phyloP scores from a whole-genome alignment of 2,329 filamentous ascomycete species.

The Sporothrix brunneoviolacea region DNA sequence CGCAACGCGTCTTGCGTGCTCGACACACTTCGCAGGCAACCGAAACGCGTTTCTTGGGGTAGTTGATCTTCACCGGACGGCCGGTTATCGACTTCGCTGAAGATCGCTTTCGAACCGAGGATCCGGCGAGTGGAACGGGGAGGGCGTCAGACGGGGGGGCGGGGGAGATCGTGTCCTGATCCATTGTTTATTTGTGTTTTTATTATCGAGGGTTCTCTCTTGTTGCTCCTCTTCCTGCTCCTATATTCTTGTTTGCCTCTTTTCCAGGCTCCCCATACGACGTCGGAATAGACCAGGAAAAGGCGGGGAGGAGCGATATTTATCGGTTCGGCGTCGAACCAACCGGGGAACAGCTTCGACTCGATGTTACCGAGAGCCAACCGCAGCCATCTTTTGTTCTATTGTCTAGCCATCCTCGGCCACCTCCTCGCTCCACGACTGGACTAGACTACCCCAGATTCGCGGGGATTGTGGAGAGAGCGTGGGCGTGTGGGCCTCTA shows the following conservation, averaged over 20 bases:
- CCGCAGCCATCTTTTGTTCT: too few species aligned
- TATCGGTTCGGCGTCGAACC: background rate
- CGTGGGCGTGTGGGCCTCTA: too few species aligned
- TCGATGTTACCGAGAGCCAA: too few species aligned
- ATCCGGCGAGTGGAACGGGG: background rate
- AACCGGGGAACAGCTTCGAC: background rate
- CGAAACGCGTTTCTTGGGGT: conserved; percentile 20
- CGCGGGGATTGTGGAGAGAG: conserved; percentile 1
- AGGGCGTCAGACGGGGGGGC: background rate
- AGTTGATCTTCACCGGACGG: conserved; percentile 12
- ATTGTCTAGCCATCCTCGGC: too few species aligned
- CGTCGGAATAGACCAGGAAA: too few species aligned
- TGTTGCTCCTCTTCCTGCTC: background rate
- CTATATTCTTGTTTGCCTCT: background rate
- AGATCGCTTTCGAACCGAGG: background rate
- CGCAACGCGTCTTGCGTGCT: conserved; percentile 19
- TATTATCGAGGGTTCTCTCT: background rate
- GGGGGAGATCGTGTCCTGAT: background rate
- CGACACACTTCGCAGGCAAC: conserved; percentile 20
- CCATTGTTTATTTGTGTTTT: background rate
- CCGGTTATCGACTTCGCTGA: too few species aligned
- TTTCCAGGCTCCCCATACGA: background rate
- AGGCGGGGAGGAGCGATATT: too few species aligned
- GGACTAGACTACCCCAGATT: background rate
- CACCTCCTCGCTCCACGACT: too few species aligned